Conservation (phyloP, 2,329 filamentous ascomycete genomes). For the Raffaelea albimanens region DNA sequence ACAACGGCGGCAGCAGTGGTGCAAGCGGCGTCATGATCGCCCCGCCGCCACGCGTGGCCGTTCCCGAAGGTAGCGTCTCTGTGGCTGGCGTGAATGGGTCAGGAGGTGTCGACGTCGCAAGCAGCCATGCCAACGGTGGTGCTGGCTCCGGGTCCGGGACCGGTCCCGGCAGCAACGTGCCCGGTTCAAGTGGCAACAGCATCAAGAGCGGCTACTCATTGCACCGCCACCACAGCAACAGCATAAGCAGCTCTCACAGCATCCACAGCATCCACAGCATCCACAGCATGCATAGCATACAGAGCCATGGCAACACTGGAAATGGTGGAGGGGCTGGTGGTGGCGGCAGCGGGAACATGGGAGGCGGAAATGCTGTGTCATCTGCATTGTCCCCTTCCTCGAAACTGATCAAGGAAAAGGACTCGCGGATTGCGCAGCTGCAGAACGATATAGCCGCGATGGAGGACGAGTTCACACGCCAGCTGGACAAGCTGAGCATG, state of each 20-base stretch:
- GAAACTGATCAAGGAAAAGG: conserved; percentile 32
- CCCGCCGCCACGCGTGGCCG: conserved; percentile 29
- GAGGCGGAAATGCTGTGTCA: conserved; percentile 10
- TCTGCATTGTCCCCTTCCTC: conserved; percentile 1
- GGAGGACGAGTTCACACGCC: conserved; percentile 42
- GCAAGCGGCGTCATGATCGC: conserved; percentile 28
- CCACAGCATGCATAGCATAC: conserved; percentile 8
- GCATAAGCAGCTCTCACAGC: background rate
- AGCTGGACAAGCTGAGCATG: conserved; percentile 42
- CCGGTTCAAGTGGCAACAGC: conserved; percentile 18
- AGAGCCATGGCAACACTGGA: background rate
- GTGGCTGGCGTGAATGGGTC: too few species aligned
- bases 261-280: background rate
- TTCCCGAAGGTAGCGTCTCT: conserved; percentile 1
- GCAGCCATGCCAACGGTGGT: too few species aligned
- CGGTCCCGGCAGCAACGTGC: background rate
- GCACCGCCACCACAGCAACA: background rate
- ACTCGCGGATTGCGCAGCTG: conserved; percentile 41
- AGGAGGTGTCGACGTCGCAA: too few species aligned
- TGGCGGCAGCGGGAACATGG: background rate
- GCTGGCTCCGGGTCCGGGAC: conserved; percentile 17
- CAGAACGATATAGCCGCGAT: conserved; percentile 42
- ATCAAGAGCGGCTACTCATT: conserved; percentile 1
- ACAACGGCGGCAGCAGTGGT: conserved; percentile 16
- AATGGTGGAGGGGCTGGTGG: background rate